Conservation (phyloP, 176 grass and related monocot species). For the Cenchrus purpureus region DNA sequence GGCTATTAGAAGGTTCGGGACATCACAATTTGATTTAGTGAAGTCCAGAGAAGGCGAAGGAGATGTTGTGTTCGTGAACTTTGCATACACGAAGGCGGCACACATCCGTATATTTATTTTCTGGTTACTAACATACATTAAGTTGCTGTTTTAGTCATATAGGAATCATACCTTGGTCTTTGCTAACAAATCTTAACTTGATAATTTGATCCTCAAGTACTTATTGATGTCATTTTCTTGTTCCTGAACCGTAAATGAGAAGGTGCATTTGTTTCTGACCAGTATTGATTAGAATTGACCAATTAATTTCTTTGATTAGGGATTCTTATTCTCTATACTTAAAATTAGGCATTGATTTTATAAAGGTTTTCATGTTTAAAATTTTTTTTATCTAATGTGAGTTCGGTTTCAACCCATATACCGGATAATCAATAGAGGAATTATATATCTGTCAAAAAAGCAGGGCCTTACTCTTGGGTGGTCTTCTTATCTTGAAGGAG, state of each 20-base stretch:
- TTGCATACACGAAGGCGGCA: constrained; percentile 91
- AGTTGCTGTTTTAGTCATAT: too few species aligned
- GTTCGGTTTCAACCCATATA: neutral
- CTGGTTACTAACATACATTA: neutral
- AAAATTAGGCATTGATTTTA: too few species aligned
- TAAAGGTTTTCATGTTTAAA: too few species aligned
- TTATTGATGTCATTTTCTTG: too few species aligned
- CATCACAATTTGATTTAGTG: constrained; percentile 90
- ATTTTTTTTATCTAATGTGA: too few species aligned
- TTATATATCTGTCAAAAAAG: neutral
- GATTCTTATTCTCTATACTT: neutral
- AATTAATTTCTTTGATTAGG: neutral
- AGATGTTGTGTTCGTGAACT: constrained; percentile 87
- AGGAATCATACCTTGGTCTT: too few species aligned
- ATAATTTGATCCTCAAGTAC: neutral
- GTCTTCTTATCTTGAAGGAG: neutral
- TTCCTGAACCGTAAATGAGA: neutral
- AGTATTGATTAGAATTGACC: neutral
- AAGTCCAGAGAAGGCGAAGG: constrained; percentile 80
- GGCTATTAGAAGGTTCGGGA: constrained; percentile 69
- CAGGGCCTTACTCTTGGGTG: neutral
- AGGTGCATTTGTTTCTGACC: neutral
- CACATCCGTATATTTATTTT: constrained; percentile 59
- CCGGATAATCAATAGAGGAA: neutral
- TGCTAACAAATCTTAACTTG: neutral